phyloP scores from a whole-genome alignment of 345 rosid species.

The Lumnitzera littorea region DNA sequence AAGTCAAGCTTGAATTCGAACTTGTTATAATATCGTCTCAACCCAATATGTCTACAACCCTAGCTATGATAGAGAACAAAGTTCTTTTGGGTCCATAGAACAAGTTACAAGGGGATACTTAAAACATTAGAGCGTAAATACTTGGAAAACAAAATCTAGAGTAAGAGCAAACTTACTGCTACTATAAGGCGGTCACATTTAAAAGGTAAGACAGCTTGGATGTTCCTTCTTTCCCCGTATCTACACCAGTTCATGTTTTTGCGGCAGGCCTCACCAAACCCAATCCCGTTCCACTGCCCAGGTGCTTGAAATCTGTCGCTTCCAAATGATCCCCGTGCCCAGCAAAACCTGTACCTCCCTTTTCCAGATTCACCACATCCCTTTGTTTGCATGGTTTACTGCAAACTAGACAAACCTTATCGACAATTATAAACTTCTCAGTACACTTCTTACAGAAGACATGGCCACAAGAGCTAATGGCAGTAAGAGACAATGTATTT shows the following conservation, averaged over 20 bases:
- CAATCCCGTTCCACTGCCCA: constrained; percentile 92
- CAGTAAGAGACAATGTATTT: constrained; percentile 65
- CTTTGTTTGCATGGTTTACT: constrained; percentile 63
- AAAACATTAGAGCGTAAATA: too few relatives aligned
- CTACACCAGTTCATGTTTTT: constrained; percentile 31
- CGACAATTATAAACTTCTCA: constrained; percentile 58
- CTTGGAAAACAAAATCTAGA: too few relatives aligned
- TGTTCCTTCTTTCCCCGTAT: background rate
- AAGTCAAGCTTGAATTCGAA: too few relatives aligned
- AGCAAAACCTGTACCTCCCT: constrained; percentile 90
- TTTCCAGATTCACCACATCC: constrained; percentile 63
- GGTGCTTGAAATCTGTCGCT: constrained; percentile 86
- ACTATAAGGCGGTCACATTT: background rate
- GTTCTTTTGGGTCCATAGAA: too few relatives aligned
- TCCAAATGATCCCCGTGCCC: constrained; percentile 79
- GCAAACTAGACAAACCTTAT: constrained; percentile 84
- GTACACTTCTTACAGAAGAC: constrained; percentile 96
- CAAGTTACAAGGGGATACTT: too few relatives aligned
- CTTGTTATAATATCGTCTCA: too few relatives aligned
- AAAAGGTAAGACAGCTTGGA: background rate
- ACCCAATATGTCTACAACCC: too few relatives aligned
- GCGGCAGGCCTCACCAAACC: constrained; percentile 78
- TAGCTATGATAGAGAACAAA: too few relatives aligned
- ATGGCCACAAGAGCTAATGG: constrained; percentile 87
- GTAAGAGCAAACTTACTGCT: too few relatives aligned